These are phyloP conservation scores for Mycena pura DNA, from an alignment of 768 basidiomycete species.

Conservation along the genomic window DNA sequence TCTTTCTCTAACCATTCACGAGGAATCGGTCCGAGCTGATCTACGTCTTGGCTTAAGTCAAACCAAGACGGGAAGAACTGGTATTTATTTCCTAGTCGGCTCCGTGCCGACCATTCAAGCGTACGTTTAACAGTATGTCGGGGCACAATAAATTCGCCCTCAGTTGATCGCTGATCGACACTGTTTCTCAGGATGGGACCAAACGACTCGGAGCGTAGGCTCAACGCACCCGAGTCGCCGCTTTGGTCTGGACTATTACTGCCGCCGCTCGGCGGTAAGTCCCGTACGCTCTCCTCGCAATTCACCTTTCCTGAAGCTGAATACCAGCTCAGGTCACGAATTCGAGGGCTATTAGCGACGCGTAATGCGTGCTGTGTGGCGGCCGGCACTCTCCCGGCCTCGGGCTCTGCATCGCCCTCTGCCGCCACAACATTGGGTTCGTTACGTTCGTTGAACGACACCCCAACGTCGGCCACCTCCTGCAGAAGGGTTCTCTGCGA, in stretches of 20 bases:
- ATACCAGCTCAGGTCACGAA: background rate
- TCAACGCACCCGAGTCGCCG: background rate
- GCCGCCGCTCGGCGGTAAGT: background rate
- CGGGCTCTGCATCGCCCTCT: constrained; percentile 18
- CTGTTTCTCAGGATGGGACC: too few relatives aligned
- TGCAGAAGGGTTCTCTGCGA: background rate
- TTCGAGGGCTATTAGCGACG: background rate
- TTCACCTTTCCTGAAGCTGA: background rate
- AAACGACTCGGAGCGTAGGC: background rate
- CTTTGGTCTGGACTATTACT: background rate
- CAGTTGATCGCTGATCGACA: background rate
- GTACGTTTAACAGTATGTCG: background rate
- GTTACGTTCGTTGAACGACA: background rate
- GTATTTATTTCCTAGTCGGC: background rate
- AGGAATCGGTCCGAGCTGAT: constrained; percentile 6
- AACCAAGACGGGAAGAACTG: constrained; percentile 17
- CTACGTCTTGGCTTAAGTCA: background rate
- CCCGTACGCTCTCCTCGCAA: background rate
- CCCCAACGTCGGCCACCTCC: constrained; percentile 15
- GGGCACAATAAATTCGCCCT: background rate
- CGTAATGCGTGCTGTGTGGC: constrained; percentile 4
- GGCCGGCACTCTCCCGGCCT: background rate
- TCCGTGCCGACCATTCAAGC: background rate
- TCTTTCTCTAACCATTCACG: background rate
- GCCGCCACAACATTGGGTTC: background rate